These are phyloP conservation scores for Podospora tetraspora DNA, from an alignment of 495 filamentous ascomycete species.

Conservation along the genomic window DNA sequence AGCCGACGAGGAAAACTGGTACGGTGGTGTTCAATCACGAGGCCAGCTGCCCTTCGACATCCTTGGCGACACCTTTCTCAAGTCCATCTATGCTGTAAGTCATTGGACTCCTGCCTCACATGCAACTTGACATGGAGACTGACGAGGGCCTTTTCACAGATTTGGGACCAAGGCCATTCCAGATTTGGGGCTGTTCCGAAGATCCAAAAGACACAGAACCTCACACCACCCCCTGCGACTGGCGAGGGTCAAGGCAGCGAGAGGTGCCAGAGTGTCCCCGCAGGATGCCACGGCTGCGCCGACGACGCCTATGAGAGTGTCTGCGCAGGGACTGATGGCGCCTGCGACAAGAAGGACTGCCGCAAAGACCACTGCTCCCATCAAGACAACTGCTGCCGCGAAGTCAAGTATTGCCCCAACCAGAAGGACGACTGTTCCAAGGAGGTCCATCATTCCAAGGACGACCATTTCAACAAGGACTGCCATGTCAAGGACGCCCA, in stretches of 20 bases:
- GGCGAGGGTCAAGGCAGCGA: slow-evolving; percentile 7
- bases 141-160: slow-evolving; percentile 33
- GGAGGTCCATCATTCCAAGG: no score
- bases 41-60: slow-evolving; percentile 66
- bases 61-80: slow-evolving; percentile 68
- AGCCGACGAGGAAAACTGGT: slow-evolving; percentile 53
- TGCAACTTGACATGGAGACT: slow-evolving; percentile 1
- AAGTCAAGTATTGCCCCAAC: not conserved
- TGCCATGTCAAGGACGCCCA: not conserved
- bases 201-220: slow-evolving; percentile 52
- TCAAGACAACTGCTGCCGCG: not conserved
- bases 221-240: slow-evolving; percentile 26
- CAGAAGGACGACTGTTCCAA: not conserved
- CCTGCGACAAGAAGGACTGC: not conserved
- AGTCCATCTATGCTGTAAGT: slow-evolving; percentile 69
- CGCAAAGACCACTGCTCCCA: not conserved
- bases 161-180: slow-evolving; percentile 70
- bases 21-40: slow-evolving; percentile 71
- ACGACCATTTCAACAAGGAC: no score
- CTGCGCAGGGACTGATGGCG: not conserved
- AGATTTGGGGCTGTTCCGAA: slow-evolving; percentile 67
- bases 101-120: not conserved
- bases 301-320: not conserved
- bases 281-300: not conserved
- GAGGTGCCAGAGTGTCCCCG: not conserved